Evolutionary conservation across 257 asterid genomes (phyloP).

Genomic region (Henckelia pumila): DNA sequence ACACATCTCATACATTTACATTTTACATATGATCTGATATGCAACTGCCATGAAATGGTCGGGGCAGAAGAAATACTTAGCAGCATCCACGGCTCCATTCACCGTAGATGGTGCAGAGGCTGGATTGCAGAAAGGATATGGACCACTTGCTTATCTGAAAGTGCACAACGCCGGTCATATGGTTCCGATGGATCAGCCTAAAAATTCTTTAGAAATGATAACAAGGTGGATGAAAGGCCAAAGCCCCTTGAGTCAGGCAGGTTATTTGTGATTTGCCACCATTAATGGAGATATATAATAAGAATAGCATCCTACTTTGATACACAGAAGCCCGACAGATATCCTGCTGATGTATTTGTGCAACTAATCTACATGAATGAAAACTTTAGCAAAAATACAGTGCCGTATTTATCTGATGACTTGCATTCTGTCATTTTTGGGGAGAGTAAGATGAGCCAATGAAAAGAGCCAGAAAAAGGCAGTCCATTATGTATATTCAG

Average conservation of each 20-base stretch:
- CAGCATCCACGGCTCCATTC: slow-evolving; percentile 44
- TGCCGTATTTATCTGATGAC: background rate
- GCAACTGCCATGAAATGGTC: slow-evolving; percentile 80
- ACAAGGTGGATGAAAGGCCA: slow-evolving; percentile 58
- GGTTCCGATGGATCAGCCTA: slow-evolving; percentile 87
- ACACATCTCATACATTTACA: too few relatives aligned
- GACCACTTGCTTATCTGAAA: slow-evolving; percentile 59
- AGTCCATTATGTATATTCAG: too few relatives aligned
- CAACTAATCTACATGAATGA: background rate
- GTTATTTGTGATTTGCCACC: background rate
- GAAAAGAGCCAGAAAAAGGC: too few relatives aligned
- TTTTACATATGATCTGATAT: too few relatives aligned
- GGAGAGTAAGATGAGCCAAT: too few relatives aligned
- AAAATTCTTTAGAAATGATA: slow-evolving; percentile 60
- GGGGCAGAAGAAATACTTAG: slow-evolving; percentile 47
- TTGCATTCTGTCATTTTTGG: too few relatives aligned
- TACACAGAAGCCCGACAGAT: background rate
- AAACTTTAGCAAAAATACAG: background rate
- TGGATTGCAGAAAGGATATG: slow-evolving; percentile 45
- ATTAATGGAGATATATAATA: background rate
- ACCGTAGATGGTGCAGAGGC: slow-evolving; percentile 54
- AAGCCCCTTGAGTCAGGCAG: slow-evolving; percentile 20
- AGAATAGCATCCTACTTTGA: background rate
- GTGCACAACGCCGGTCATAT: slow-evolving; percentile 67
- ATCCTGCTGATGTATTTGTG: background rate